phyloP scores from a whole-genome alignment of 306 rosid species.

The Lathyrus oleraceus region DNA sequence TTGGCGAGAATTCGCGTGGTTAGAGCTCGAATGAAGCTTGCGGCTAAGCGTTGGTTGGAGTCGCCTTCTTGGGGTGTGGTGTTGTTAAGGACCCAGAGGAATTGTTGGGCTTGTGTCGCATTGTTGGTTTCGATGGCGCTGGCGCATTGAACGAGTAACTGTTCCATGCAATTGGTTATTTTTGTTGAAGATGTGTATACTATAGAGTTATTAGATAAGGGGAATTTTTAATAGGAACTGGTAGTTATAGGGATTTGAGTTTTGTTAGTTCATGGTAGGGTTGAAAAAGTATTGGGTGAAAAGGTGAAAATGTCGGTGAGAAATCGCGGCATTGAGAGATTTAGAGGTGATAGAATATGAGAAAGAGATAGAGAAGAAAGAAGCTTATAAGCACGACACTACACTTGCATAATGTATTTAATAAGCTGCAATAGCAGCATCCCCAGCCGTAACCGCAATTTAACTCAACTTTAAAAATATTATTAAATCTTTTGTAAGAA shows the following conservation, averaged over 20 bases:
- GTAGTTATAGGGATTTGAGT: slow-evolving; percentile 44
- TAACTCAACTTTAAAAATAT: too few relatives aligned
- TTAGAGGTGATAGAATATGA: neutral
- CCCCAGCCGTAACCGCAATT: too few relatives aligned
- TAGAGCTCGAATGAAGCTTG: slow-evolving; percentile 74
- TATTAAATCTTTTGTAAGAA: too few relatives aligned
- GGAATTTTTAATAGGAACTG: slow-evolving; percentile 63
- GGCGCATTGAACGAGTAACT: slow-evolving; percentile 80
- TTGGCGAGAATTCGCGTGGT: slow-evolving; percentile 52
- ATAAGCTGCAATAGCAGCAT: too few relatives aligned
- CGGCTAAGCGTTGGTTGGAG: slow-evolving; percentile 75
- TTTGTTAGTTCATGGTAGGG: slow-evolving; percentile 52
- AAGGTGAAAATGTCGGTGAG: slow-evolving; percentile 39
- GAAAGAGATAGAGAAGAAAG: too few relatives aligned
- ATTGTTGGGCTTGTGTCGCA: slow-evolving; percentile 81
- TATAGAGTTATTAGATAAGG: slow-evolving; percentile 52
- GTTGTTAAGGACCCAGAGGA: slow-evolving; percentile 92
- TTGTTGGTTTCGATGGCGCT: slow-evolving; percentile 81
- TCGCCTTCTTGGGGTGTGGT: slow-evolving; percentile 81
- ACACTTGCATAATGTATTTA: too few relatives aligned
- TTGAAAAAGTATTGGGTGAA: slow-evolving; percentile 52
- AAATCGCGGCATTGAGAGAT: slow-evolving; percentile 61
- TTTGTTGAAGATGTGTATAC: slow-evolving; percentile 53
- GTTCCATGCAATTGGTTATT: slow-evolving; percentile 81
- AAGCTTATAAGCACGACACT: too few relatives aligned